Evolutionary conservation across 2,329 filamentous ascomycete species (phyloP).

Genomic region (Colletotrichum australisinense): DNA sequence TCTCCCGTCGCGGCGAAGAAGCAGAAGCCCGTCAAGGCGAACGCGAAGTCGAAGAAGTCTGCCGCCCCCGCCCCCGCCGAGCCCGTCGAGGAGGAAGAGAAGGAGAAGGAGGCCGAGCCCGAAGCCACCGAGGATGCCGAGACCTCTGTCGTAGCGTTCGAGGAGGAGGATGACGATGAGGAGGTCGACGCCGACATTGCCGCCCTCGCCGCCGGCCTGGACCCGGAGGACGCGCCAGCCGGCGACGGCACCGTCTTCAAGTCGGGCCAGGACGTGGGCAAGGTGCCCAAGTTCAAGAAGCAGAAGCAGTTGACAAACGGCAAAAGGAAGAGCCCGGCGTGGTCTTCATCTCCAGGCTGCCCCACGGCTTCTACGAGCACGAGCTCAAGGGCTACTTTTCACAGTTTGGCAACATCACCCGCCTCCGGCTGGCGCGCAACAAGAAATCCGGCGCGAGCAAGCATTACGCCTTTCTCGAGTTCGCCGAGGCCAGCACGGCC

Average conservation of each 20-base stretch:
- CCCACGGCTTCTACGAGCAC: constrained; percentile 95
- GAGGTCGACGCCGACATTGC: constrained; percentile 55
- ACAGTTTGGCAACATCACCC: constrained; percentile 88
- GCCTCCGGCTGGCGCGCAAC: constrained; percentile 82
- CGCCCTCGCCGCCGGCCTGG: constrained; percentile 56
- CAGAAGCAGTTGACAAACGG: constrained; percentile 47
- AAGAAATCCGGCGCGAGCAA: constrained; percentile 90
- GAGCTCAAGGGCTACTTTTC: constrained; percentile 94
- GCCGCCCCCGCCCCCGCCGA: constrained; percentile 44
- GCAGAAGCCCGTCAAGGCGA: constrained; percentile 56
- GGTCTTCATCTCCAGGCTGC: constrained; percentile 90
- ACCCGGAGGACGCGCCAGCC: constrained; percentile 50
- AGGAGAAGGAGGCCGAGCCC: constrained; percentile 39
- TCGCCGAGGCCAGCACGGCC: constrained; percentile 80
- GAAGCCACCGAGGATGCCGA: constrained; percentile 38
- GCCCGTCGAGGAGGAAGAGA: constrained; percentile 38
- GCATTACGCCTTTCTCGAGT: constrained; percentile 96
- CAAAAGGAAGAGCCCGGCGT: constrained; percentile 74
- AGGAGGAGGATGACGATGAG: constrained; percentile 44
- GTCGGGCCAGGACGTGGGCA: constrained; percentile 62
- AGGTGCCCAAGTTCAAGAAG: constrained; percentile 60
- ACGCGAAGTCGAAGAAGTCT: constrained; percentile 61
- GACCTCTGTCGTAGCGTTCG: constrained; percentile 35
- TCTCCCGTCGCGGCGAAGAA: constrained; percentile 58
- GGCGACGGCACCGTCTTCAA: constrained; percentile 53